Conservation (phyloP, 345 rosid genomes). For the Hirschfeldia incana region DNA sequence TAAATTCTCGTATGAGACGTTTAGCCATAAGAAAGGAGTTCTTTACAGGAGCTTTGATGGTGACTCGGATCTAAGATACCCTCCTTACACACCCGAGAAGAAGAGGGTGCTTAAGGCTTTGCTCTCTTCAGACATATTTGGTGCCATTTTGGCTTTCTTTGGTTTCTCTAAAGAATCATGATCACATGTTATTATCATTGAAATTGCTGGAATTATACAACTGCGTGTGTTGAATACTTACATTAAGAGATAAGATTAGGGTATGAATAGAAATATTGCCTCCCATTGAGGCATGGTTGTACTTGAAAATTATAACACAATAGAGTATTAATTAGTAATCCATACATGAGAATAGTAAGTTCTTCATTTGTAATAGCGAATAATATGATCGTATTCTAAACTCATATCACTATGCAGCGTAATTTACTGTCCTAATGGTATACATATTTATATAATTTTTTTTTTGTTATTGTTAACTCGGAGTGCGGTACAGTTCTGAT, state of each 20-base stretch:
- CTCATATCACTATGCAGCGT: not conserved
- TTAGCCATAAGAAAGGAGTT: slow-evolving; percentile 87
- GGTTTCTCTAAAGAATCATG: slow-evolving; percentile 47
- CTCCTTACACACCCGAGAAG: slow-evolving; percentile 69
- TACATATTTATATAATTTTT: too few species aligned
- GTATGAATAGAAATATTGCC: not conserved
- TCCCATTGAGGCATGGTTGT: not conserved
- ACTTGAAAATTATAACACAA: not conserved
- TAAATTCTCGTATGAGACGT: slow-evolving; percentile 80
- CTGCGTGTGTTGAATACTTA: not conserved
- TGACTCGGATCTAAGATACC: slow-evolving; percentile 66
- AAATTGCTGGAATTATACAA: not conserved
- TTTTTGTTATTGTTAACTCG: too few species aligned
- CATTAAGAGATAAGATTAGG: slow-evolving; percentile 1
- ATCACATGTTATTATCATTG: slow-evolving; percentile 11
- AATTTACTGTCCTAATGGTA: not conserved
- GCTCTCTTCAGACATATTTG: slow-evolving; percentile 47
- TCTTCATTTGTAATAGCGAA: not conserved
- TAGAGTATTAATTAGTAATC: not conserved
- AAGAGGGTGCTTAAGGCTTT: slow-evolving; percentile 55
- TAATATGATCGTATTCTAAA: not conserved
- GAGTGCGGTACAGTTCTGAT: too few species aligned
- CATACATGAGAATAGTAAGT: not conserved
- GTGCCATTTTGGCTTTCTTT: slow-evolving; percentile 54
- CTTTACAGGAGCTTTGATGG: slow-evolving; percentile 61